These are phyloP conservation scores for Penicillium egyptiacum DNA, from an alignment of 495 filamentous ascomycete genomes.

Conservation along the genomic window DNA sequence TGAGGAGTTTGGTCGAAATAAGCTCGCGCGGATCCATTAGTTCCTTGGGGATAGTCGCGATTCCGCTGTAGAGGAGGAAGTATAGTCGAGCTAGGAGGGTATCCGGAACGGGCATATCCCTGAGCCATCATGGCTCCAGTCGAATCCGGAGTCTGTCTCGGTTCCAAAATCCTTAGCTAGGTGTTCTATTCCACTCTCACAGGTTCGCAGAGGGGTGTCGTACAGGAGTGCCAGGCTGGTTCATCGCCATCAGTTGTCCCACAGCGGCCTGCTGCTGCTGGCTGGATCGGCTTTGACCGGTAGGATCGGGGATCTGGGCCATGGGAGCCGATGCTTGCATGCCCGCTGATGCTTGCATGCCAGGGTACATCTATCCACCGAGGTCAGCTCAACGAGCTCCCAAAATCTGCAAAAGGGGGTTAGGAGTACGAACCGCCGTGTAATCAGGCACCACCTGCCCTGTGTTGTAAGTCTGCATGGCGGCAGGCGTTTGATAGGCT, in stretches of 20 bases:
- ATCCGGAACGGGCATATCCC: slow-evolving; percentile 40
- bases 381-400: neutral
- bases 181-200: slow-evolving; percentile 28
- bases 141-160: slow-evolving; percentile 41
- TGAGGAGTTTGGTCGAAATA: slow-evolving; percentile 42
- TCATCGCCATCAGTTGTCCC: slow-evolving; percentile 44
- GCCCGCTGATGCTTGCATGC: slow-evolving; percentile 28
- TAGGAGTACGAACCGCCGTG: slow-evolving; percentile 37
- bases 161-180: slow-evolving; percentile 31
- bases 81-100: slow-evolving; percentile 35
- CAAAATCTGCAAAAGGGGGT: neutral
- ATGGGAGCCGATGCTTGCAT: slow-evolving; percentile 36
- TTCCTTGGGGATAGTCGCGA: slow-evolving; percentile 35
- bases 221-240: slow-evolving; percentile 47
- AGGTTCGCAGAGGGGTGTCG: slow-evolving; percentile 35
- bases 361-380: slow-evolving; percentile 36
- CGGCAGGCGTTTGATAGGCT: slow-evolving; percentile 39
- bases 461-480: slow-evolving; percentile 40
- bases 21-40: slow-evolving; percentile 34
- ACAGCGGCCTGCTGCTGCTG: slow-evolving; percentile 40
- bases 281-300: slow-evolving; percentile 35
- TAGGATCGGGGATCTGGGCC: slow-evolving; percentile 43
- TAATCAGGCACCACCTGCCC: slow-evolving; percentile 47
- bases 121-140: slow-evolving; percentile 45
- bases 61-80: slow-evolving; percentile 44